A percentile compares a stretch with the other conserved stretches of the same genome.
Conservation (phyloP, 2,329 filamentous ascomycete genomes). For the Aureobasidium zeae region DNA sequence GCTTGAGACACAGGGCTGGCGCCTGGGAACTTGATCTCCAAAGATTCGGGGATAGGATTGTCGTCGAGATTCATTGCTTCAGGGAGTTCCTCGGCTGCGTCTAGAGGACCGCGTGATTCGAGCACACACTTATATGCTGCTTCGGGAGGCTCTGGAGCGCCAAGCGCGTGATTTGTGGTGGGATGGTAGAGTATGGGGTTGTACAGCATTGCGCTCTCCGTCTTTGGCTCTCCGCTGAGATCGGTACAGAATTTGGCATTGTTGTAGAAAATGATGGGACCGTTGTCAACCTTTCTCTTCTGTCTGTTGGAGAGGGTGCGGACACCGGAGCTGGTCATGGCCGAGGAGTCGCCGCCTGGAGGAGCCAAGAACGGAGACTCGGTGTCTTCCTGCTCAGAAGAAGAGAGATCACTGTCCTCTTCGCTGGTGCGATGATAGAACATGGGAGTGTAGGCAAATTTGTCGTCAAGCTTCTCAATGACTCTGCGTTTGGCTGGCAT, state of each 20-base stretch:
- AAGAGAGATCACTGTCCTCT: constrained; percentile 32
- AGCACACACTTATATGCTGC: neutral
- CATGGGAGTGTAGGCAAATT: constrained; percentile 38
- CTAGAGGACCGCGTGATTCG: constrained; percentile 28
- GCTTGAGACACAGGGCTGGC: constrained; percentile 21
- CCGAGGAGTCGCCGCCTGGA: constrained; percentile 31
- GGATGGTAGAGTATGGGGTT: constrained; percentile 24
- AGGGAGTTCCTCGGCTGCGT: constrained; percentile 22
- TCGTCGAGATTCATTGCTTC: constrained; percentile 31
- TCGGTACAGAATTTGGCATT: constrained; percentile 75
- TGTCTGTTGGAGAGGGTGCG: constrained; percentile 30
- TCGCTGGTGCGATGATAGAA: constrained; percentile 39
- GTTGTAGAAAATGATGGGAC: constrained; percentile 75
- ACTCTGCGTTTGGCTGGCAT: neutral
- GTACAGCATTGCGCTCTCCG: constrained; percentile 15
- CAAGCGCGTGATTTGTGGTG: constrained; percentile 28
- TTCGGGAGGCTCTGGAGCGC: constrained; percentile 15
- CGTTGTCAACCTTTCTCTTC: constrained; percentile 52
- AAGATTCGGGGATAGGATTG: constrained; percentile 27
- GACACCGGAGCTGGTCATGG: constrained; percentile 39
- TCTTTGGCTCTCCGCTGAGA: constrained; percentile 54
- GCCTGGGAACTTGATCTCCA: constrained; percentile 32
- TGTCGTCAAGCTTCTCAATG: constrained; percentile 21
- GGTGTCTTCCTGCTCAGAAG: constrained; percentile 25
- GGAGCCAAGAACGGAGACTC: constrained; percentile 26